Evolutionary conservation across 495 filamentous ascomycete species (phyloP).

Genomic region (Neurospora sp.): DNA sequence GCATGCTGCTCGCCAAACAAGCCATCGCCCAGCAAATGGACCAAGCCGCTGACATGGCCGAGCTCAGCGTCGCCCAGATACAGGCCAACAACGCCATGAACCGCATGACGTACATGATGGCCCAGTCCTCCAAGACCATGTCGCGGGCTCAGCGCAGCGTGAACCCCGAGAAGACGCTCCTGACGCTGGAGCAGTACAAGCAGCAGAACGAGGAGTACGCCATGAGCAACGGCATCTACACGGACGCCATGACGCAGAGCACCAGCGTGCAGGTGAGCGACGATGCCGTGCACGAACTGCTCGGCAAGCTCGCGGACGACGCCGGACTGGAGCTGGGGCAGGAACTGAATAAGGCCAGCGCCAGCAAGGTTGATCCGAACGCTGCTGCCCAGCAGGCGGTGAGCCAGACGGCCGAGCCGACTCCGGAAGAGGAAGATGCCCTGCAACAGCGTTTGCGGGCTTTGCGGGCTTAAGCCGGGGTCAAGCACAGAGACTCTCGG

Average conservation of each 20-base stretch:
- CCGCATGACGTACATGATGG: conserved; percentile 45
- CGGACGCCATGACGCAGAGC: conserved; percentile 65
- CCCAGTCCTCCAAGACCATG: conserved; percentile 38
- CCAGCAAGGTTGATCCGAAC: conserved; percentile 39
- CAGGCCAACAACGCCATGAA: conserved; percentile 46
- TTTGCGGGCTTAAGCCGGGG: conserved; percentile 30
- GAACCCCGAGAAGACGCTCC: conserved; percentile 55
- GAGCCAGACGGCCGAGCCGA: conserved; percentile 37
- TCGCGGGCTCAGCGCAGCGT: conserved; percentile 62
- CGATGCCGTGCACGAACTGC: conserved; percentile 71
- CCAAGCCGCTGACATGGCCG: conserved; percentile 44
- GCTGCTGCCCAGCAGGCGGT: not conserved
- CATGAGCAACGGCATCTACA: conserved; percentile 71
- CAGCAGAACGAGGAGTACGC: conserved; percentile 78
- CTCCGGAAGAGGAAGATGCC: conserved; percentile 53
- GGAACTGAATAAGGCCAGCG: conserved; percentile 53
- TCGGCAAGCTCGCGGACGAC: conserved; percentile 73
- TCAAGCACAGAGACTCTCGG: not conserved
- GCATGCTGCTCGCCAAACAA: conserved; percentile 43
- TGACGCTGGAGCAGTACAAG: conserved; percentile 69
- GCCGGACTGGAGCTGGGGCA: conserved; percentile 63
- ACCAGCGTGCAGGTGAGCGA: conserved; percentile 70
- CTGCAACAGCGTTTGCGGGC: conserved; percentile 48
- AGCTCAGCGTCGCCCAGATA: conserved; percentile 40
- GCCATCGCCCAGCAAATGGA: conserved; percentile 45